A percentile compares a stretch with the other conserved stretches of the same genome.
phyloP scores from a whole-genome alignment of 2,329 filamentous ascomycete species.

The Talaromyces rugulosus region DNA sequence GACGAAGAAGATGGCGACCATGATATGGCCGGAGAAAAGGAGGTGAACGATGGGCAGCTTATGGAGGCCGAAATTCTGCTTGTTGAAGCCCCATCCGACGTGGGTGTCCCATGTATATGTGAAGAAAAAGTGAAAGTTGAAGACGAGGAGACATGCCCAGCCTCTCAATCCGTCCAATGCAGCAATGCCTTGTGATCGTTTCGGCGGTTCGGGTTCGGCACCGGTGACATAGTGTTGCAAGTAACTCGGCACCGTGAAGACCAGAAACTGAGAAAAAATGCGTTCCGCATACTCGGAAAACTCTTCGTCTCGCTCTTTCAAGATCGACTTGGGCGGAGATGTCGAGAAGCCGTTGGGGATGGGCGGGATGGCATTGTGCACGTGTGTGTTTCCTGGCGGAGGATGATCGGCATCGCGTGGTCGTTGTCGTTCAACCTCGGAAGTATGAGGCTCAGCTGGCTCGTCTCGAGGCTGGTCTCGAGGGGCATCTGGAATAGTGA shows the following conservation, averaged over 20 bases:
- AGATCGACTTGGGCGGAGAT: conserved; percentile 6
- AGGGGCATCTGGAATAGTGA: conserved; percentile 1
- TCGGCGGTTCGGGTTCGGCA: conserved; percentile 22
- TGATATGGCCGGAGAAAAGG: conserved; percentile 43
- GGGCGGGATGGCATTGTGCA: neutral
- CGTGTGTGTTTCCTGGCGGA: neutral
- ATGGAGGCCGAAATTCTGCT: conserved; percentile 36
- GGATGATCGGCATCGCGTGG: conserved; percentile 5
- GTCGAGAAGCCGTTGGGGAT: neutral
- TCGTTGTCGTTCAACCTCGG: conserved; percentile 5
- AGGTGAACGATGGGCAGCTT: conserved; percentile 41
- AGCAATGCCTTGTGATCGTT: conserved; percentile 34
- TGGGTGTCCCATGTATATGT: conserved; percentile 41
- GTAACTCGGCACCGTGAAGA: conserved; percentile 34
- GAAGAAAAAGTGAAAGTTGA: conserved; percentile 45
- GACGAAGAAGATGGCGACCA: conserved; percentile 47
- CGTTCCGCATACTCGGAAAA: conserved; percentile 12
- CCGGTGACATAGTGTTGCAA: conserved; percentile 28
- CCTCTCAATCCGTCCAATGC: conserved; percentile 41
- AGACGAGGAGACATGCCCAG: conserved; percentile 42
- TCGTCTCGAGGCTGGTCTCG: conserved; percentile 11
- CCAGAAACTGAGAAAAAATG: conserved; percentile 18
- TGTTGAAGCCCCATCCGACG: conserved; percentile 37
- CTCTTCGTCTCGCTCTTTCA: conserved; percentile 7
- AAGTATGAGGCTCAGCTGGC: conserved; percentile 5